Percentiles rank a stretch among this genome's conserved stretches.
Conservation (phyloP, 495 filamentous ascomycete genomes). For the Tuber umbilicatum region DNA sequence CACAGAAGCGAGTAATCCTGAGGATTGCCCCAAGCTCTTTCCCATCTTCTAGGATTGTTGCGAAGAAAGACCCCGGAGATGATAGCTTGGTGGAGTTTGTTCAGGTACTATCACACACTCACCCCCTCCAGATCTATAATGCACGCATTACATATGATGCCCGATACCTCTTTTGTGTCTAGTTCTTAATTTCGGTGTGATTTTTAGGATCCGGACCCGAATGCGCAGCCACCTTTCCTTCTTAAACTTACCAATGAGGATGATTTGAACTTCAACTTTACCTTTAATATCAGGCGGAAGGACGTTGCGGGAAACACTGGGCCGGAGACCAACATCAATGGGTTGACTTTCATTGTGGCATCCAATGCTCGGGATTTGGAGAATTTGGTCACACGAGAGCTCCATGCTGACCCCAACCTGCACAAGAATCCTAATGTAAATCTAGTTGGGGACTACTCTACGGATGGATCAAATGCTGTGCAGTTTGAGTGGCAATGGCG, state of each 20-base stretch:
- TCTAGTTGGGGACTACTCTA: constrained; percentile 79
- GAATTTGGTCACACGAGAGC: constrained; percentile 87
- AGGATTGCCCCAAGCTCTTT: constrained; percentile 82
- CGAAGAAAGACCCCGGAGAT: constrained; percentile 68
- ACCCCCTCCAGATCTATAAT: constrained; percentile 5
- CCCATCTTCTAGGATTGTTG: constrained; percentile 72
- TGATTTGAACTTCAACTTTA: constrained; percentile 85
- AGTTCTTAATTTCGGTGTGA: background rate
- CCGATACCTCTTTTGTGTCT: constrained; percentile 4
- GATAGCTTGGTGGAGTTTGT: constrained; percentile 77
- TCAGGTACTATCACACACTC: constrained; percentile 57
- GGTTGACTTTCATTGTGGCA: constrained; percentile 85
- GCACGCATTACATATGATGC: background rate
- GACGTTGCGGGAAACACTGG: constrained; percentile 50
- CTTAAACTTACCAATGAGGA: constrained; percentile 84
- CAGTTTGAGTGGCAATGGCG: constrained; percentile 94
- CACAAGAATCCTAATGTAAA: constrained; percentile 96
- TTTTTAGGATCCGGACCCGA: constrained; percentile 69
- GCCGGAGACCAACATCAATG: constrained; percentile 71
- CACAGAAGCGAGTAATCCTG: constrained; percentile 63
- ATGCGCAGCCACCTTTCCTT: constrained; percentile 63
- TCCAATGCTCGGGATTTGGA: constrained; percentile 80
- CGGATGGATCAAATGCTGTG: constrained; percentile 70
- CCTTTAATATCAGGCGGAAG: constrained; percentile 73
- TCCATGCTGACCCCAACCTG: constrained; percentile 92